phyloP scores from a whole-genome alignment of 139 green algal species.

The Picochlorum sp. region DNA sequence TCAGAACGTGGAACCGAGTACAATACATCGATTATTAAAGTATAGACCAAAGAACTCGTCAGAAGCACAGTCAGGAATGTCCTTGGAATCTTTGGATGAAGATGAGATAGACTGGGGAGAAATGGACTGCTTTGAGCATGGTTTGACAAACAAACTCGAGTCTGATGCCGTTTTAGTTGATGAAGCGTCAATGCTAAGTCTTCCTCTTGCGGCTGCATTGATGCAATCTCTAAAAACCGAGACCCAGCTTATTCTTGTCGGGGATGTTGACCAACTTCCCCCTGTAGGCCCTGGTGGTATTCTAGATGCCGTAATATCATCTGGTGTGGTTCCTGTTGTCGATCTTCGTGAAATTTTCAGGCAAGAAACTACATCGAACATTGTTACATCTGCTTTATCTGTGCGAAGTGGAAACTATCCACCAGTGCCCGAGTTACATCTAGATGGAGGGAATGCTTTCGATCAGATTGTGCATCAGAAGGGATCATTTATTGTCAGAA shows the following conservation, averaged over 20 bases:
- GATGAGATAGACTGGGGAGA: conserved; percentile 3
- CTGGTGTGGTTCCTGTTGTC: conserved; percentile 40
- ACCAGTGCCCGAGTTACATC: background rate
- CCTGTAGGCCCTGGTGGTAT: conserved; percentile 59
- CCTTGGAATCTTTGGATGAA: conserved; percentile 8
- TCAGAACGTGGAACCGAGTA: conserved; percentile 27
- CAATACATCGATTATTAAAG: conserved; percentile 63
- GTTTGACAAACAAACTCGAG: conserved; percentile 25
- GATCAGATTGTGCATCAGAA: background rate
- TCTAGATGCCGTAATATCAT: conserved; percentile 40
- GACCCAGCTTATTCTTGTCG: conserved; percentile 65
- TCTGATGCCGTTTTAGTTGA: conserved; percentile 61
- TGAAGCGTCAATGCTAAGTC: conserved; percentile 74
- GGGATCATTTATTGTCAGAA: background rate
- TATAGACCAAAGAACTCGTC: conserved; percentile 23
- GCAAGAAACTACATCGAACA: conserved; percentile 37
- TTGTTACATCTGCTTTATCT: conserved; percentile 56
- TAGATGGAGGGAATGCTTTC: background rate
- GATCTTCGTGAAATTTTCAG: conserved; percentile 68
- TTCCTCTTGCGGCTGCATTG: conserved; percentile 57
- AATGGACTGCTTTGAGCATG: background rate
- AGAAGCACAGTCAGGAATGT: background rate
- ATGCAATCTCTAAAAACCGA: conserved; percentile 41
- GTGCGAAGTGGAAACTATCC: conserved; percentile 43
- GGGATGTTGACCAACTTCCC: conserved; percentile 82